Base-by-base conservation (phyloP, 306 rosid genomes). In the Casuarina cunninghamiana region DNA sequence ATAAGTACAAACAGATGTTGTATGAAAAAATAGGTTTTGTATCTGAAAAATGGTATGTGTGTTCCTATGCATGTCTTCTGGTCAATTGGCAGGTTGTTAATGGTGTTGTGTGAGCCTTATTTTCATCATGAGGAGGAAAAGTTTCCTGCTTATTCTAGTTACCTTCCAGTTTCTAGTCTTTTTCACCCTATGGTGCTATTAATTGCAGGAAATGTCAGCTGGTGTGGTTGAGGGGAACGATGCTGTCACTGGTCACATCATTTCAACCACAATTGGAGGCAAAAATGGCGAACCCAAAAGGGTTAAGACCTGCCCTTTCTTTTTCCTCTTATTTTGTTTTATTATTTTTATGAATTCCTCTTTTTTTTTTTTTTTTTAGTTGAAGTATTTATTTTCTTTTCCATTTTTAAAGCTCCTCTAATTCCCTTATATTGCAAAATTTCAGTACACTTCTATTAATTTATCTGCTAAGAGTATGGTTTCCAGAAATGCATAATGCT, bases 241-340 rank as follows among this genome's bases (percentile, higher is more conserved):
- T 81, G 92, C 86, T 71, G 91, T 90, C 79, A 90, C 97, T 21
- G 98, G 98, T 78, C 95, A 92, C 80, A 92, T 92, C 77, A 92
- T 94, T 69, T 92, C 98, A 69, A 92, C 97, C 42, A 94, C 97
- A n/a, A 92, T 92, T 79, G 98, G 97, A 74, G 98, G 98, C 67
- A 89, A 91, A 85, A 90, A 94, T 84, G 98, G 97, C 32, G 97
- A 92, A 86, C 97, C 95, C 42, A 94, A 94, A 89, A 88, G 73
- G 94, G 98, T 92, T 66, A 63, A 86, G 73, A 61, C 67, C 15
- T 74, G 37, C 58, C 74, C 75, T 76, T 69, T 71, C 65, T 74
- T 70, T 71, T 26, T 37, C 37, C 49, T 6, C n/a, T 44, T 63
- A 43, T 46, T 67, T 39, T 42, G 15, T 68, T 26, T n/a, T n/a